A percentile compares a stretch with the other conserved stretches of the same genome.
phyloP scores from a whole-genome alignment of 352 stramenopile species.

The Globisporangium ultimum region DNA sequence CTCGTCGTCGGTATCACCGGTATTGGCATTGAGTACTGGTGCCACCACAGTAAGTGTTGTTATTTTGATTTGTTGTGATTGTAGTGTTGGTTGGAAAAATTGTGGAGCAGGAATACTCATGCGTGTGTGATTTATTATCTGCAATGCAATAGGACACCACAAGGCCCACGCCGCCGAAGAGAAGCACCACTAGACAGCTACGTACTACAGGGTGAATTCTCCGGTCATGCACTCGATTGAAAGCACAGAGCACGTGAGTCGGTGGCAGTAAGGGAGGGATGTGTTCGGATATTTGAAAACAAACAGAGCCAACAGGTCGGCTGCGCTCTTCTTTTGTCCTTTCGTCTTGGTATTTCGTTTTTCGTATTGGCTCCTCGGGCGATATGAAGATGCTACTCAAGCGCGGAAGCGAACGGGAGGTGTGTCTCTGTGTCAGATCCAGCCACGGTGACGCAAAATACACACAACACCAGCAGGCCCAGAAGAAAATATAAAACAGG shows the following conservation, averaged over 20 bases:
- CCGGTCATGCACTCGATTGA: background rate
- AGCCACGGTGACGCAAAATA: background rate
- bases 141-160: constrained; percentile 29
- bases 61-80: constrained; percentile 8
- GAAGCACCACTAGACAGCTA: constrained; percentile 52
- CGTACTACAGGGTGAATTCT: background rate
- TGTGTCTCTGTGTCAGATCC: no score
- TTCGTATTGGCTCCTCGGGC: background rate
- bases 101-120: no score
- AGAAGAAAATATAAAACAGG: constrained; percentile 7
- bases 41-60: constrained; percentile 54
- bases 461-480: background rate
- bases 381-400: no score
- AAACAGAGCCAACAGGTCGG: background rate
- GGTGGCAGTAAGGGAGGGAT: background rate
- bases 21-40: constrained; percentile 56
- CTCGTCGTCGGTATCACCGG: constrained; percentile 54
- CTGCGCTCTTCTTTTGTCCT: background rate
- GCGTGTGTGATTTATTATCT: no score
- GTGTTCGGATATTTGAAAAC: constrained; percentile 1
- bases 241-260: background rate
- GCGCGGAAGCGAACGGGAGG: no score
- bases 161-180: constrained; percentile 41
- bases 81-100: no score
- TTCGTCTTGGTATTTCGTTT: background rate